These are phyloP conservation scores for Pisolithus thermaeus DNA, from an alignment of 1,284 basidiomycete species.

Conservation along the genomic window DNA sequence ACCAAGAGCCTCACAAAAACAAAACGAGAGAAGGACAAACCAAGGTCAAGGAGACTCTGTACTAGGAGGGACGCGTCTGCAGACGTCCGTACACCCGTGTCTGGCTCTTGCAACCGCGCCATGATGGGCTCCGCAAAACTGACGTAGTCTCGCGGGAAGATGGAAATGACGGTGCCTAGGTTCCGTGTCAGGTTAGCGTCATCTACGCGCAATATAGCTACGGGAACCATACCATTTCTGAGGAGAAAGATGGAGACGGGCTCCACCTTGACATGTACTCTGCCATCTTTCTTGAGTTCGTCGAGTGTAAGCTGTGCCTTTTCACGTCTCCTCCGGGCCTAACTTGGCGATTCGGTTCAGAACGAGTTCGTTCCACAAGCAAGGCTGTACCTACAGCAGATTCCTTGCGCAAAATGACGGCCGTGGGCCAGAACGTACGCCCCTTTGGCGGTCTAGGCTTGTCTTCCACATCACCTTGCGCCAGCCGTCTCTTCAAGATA, in stretches of 20 bases:
- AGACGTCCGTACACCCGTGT: constrained; percentile 53
- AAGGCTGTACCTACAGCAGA: constrained; percentile 1
- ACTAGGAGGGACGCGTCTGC: constrained; percentile 59
- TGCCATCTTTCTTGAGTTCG: constrained; percentile 52
- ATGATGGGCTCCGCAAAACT: constrained; percentile 52
- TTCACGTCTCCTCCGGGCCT: constrained; percentile 21
- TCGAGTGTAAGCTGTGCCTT: constrained; percentile 34
- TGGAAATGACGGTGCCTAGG: constrained; percentile 58
- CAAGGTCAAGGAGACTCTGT: constrained; percentile 56
- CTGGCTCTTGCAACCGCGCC: constrained; percentile 46
- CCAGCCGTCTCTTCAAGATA: constrained; percentile 1
- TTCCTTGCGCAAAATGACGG: constrained; percentile 1
- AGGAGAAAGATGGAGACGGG: constrained; percentile 63
- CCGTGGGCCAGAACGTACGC: background rate
- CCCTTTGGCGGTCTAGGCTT: background rate
- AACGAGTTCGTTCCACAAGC: background rate
- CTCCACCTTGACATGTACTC: constrained; percentile 52
- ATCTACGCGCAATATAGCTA: constrained; percentile 3
- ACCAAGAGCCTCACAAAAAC: background rate
- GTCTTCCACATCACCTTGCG: background rate
- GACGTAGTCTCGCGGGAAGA: constrained; percentile 42
- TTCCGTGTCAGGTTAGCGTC: background rate
- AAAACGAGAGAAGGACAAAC: constrained; percentile 29
- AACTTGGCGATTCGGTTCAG: constrained; percentile 1
- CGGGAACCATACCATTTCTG: constrained; percentile 42